Percentiles rank a stretch among this genome's conserved stretches.
Conservation (phyloP, 129 eudicot species). For the Gnaphalium uliginosum region DNA sequence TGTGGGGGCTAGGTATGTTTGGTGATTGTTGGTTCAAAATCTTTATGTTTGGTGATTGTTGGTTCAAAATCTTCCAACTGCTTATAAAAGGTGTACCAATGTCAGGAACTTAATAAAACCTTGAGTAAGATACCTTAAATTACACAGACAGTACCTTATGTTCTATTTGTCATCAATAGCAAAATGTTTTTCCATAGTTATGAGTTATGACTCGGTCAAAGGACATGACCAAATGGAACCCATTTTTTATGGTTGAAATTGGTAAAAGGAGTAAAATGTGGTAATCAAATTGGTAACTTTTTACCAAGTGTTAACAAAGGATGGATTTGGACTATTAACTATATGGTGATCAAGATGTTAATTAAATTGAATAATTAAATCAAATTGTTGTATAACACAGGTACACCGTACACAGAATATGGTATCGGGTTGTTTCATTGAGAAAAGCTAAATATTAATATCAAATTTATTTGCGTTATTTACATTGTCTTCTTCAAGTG, state of each 20-base stretch:
- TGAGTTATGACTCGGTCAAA: background rate
- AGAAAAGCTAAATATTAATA: no score
- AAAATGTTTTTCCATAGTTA: constrained; percentile 15
- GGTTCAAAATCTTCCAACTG: background rate
- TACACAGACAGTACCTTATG: constrained; percentile 25
- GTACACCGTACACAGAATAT: no score
- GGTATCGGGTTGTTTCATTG: no score
- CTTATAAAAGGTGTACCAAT: constrained; percentile 11
- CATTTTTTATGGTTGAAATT: background rate
- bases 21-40: background rate
- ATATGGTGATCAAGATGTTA: no score
- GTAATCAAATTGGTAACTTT: background rate
- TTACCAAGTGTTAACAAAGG: background rate
- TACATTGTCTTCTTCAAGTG: no score
- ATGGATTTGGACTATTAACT: no score
- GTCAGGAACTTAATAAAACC: constrained; percentile 22
- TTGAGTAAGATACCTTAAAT: constrained; percentile 9
- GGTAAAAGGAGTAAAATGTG: background rate
- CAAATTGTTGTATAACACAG: no score
- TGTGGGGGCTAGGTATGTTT: background rate
- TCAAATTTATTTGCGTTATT: no score
- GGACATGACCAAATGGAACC: constrained; percentile 2
- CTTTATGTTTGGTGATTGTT: no score
- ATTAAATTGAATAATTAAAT: no score
- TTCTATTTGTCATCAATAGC: constrained; percentile 23